Conservation (phyloP, 305 asterid genomes). For the Fraxinus greggii region DNA sequence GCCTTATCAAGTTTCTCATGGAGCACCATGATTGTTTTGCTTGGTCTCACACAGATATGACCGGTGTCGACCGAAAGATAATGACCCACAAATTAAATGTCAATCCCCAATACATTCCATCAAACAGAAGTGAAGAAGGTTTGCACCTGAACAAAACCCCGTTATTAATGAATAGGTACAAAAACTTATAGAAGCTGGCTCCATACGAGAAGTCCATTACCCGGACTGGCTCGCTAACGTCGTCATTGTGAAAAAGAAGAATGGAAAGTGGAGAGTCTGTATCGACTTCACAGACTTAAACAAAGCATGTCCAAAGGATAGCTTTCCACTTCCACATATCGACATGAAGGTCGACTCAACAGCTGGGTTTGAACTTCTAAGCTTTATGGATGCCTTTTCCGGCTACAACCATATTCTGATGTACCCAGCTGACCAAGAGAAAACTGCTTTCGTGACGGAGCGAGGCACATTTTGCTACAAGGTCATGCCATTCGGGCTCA, state of each 20-base stretch:
- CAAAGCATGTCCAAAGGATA: neutral
- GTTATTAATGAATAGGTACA: neutral
- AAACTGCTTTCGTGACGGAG: too few species aligned
- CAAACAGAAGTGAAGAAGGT: too few species aligned
- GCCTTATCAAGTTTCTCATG: too few species aligned
- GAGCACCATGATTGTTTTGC: too few species aligned
- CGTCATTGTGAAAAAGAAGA: neutral
- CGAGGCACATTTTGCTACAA: neutral
- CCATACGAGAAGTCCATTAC: too few species aligned
- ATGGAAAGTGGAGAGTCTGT: neutral
- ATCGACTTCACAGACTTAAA: too few species aligned
- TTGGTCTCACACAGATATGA: too few species aligned
- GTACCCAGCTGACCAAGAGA: neutral
- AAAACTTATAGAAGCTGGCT: neutral
- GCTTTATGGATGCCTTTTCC: neutral
- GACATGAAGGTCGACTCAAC: neutral
- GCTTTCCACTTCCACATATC: neutral
- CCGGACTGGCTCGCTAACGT: too few species aligned
- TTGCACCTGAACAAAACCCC: neutral
- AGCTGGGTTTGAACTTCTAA: neutral
- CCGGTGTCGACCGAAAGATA: too few species aligned
- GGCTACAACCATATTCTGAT: neutral
- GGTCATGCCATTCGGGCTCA: neutral
- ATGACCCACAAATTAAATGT: too few species aligned
- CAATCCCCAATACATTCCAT: too few species aligned